phyloP scores from a whole-genome alignment of 768 basidiomycete genomes.

The Boletus rubroflammeus region DNA sequence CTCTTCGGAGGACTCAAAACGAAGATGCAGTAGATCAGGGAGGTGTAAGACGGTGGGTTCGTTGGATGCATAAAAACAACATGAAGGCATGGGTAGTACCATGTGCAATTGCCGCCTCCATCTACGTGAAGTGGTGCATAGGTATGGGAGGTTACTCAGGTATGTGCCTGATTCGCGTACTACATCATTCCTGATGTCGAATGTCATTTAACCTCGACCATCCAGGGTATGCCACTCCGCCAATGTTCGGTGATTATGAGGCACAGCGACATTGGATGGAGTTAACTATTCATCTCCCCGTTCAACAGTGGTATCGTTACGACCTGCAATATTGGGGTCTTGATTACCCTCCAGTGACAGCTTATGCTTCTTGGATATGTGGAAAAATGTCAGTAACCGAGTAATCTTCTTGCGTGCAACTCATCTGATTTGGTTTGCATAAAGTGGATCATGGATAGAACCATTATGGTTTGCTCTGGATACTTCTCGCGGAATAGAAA shows the following conservation, averaged over 20 bases:
- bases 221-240: constrained; percentile 65
- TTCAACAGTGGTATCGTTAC: constrained; percentile 80
- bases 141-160: constrained; percentile 84
- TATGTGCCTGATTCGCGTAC: constrained; percentile 32
- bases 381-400: constrained; percentile 60
- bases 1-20: constrained; percentile 15
- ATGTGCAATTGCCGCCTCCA: constrained; percentile 46
- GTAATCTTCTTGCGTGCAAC: constrained; percentile 2
- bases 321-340: constrained; percentile 91
- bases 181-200: not conserved
- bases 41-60: constrained; percentile 61
- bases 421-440: constrained; percentile 1
- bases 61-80: constrained; percentile 75
- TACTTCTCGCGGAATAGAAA: constrained; percentile 70
- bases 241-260: constrained; percentile 91
- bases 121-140: constrained; percentile 62
- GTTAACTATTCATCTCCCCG: constrained; percentile 72
- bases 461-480: constrained; percentile 69
- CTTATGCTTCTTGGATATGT: constrained; percentile 83
- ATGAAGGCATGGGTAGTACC: constrained; percentile 61
- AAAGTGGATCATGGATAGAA: constrained; percentile 49
- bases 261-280: constrained; percentile 98
- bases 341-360: constrained; percentile 93
- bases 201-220: not conserved
- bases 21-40: constrained; percentile 29